A percentile compares a stretch with the other conserved stretches of the same genome.
phyloP scores from a whole-genome alignment of 352 stramenopile genomes.

The Globisporangium splendens region DNA sequence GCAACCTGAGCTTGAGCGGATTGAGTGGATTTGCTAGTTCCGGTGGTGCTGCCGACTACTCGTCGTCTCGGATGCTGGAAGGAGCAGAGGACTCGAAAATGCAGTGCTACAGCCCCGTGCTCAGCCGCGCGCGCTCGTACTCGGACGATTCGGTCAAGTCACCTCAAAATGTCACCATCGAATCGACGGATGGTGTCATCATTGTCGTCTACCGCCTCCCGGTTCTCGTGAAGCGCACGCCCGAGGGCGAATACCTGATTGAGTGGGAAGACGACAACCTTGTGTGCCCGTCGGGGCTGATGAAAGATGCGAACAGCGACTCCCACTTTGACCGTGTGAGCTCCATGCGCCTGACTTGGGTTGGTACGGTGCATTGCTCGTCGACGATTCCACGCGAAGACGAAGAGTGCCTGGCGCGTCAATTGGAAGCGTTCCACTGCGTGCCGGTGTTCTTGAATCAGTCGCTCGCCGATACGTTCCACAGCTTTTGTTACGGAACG shows the following conservation, averaged over 20 bases:
- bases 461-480: conserved; percentile 79
- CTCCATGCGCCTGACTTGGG: conserved; percentile 83
- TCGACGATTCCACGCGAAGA: conserved; percentile 78
- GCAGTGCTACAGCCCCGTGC: conserved; percentile 32
- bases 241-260: conserved; percentile 72
- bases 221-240: conserved; percentile 84
- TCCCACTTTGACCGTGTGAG: conserved; percentile 66
- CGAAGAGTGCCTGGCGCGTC: conserved; percentile 66
- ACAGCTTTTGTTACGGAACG: conserved; percentile 96
- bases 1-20: conserved; percentile 11
- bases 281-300: conserved; percentile 73
- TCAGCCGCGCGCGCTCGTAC: conserved; percentile 39
- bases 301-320: conserved; percentile 64
- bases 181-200: conserved; percentile 93
- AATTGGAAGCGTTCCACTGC: conserved; percentile 92
- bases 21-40: background rate
- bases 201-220: conserved; percentile 96
- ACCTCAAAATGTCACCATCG: conserved; percentile 86
- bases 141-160: conserved; percentile 62
- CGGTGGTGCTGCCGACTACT: conserved; percentile 3
- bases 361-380: conserved; percentile 78
- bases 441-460: conserved; percentile 95
- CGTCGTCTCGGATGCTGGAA: conserved; percentile 11
- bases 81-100: conserved; percentile 6
- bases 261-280: conserved; percentile 89